Evolutionary conservation across 2,329 filamentous ascomycete genomes (phyloP), one percentile per base, ranked within the genome.

Genomic region (Huntiella moniliformis): DNA sequence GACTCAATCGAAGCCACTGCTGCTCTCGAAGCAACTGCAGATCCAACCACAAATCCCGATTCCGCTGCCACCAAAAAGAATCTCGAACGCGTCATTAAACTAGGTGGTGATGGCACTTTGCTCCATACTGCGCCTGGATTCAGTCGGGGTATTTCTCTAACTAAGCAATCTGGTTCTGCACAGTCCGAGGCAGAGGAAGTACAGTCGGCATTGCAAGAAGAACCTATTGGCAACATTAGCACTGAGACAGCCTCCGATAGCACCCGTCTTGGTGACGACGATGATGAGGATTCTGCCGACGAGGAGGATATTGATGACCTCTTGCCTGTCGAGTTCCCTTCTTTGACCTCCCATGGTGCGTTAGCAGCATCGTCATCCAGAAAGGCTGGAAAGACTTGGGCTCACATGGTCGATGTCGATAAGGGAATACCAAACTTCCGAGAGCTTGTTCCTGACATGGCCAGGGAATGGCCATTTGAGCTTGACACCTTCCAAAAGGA

Each of bases 401-500:
- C 91, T 44, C 91, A 98, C 62, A 93, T 98, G 77, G 88, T 98
- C 2, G 88, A 98, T 59, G 80, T 96, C 54, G 87, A 88, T 56
- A 76, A 85, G 50, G 83, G 88, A 44, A 92, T 96, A 55, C 70
- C 82, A n/a, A 96, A 96, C 57, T 96, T 98, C 61, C 70, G 73
- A 49, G 88, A 95, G 51, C 67, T 98, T 34, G 87, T 98, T 5
- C 91, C 91, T 0, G 83, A 96, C 50, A 95, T 96, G 86, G 91
- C 91, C 1, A 74, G 81, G 52, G 82, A 92, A 52, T 98, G 87
- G 83, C 87, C 88, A 0, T 98, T 98, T 54, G 91, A 98, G 60
- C 74, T 96, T 33, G 91, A 98, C 56, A 94, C 82, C 0, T 98
- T 98, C 63, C 91, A 98, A 58, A 98, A 98, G 58, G 91, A 98